Conservation (phyloP, 2,329 filamentous ascomycete species). For the Nemania sp. region DNA sequence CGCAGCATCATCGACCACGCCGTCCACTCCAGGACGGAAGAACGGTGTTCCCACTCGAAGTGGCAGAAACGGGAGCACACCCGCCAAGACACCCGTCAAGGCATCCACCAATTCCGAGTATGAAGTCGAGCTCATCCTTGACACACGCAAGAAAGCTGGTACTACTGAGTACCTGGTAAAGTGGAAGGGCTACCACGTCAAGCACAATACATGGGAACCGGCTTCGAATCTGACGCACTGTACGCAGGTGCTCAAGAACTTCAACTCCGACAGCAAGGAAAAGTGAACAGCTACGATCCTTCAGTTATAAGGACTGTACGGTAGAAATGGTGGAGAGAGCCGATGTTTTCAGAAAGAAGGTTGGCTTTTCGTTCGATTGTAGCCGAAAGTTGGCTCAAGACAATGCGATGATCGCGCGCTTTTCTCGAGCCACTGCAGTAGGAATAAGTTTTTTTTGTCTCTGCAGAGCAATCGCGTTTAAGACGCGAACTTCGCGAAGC, state of each 20-base stretch:
- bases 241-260: constrained; percentile 24
- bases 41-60: background rate
- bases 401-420: background rate
- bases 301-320: background rate
- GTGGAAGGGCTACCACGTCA: constrained; percentile 54
- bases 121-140: constrained; percentile 54
- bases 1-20: background rate
- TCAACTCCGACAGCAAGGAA: background rate
- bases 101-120: constrained; percentile 38
- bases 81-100: background rate
- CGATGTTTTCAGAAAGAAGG: background rate
- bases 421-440: background rate
- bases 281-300: background rate
- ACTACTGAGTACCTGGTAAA: constrained; percentile 52
- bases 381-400: too few species aligned
- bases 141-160: constrained; percentile 43
- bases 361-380: background rate
- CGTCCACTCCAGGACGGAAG: constrained; percentile 11
- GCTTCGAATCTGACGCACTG: constrained; percentile 50
- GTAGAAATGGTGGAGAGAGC: background rate
- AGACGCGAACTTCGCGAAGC: background rate
- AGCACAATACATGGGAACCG: constrained; percentile 60
- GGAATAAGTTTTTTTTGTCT: background rate
- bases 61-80: constrained; percentile 7
- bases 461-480: background rate